Evolutionary conservation across 2,329 filamentous ascomycete species (phyloP).

Genomic region (Madurella mycetomatis): DNA sequence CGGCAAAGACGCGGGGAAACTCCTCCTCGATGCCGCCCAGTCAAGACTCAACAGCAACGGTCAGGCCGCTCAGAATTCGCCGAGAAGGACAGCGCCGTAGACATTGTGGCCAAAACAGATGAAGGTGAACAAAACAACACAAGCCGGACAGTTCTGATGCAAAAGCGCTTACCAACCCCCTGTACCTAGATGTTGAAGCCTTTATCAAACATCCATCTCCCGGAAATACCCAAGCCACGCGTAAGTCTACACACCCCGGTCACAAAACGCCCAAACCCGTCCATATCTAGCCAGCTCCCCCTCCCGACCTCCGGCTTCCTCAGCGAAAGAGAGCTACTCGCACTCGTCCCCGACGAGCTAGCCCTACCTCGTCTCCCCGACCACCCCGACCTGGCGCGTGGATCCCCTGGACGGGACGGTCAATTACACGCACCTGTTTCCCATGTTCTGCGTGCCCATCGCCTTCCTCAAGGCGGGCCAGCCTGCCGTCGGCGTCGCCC

Average conservation of each 20-base stretch:
- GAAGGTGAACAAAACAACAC: conserved; percentile 45
- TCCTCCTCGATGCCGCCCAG: conserved; percentile 62
- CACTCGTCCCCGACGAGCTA: conserved; percentile 54
- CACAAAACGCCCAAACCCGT: no score
- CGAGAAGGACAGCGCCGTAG: conserved; percentile 72
- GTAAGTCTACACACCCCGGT: conserved; percentile 43
- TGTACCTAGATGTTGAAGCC: conserved; percentile 58
- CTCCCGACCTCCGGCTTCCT: conserved; percentile 59
- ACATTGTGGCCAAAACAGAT: conserved; percentile 74
- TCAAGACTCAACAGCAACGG: conserved; percentile 43
- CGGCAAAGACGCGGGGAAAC: conserved; percentile 63
- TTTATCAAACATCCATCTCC: conserved; percentile 61
- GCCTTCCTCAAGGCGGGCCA: conserved; percentile 59
- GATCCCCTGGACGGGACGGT: conserved; percentile 77
- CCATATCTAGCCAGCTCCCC: no score
- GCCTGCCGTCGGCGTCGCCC: conserved; percentile 66
- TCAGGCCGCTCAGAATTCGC: conserved; percentile 37
- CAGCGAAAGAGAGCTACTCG: conserved; percentile 74
- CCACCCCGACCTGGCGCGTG: conserved; percentile 66
- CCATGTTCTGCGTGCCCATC: conserved; percentile 78
- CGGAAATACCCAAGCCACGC: conserved; percentile 61
- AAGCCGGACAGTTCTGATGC: neutral
- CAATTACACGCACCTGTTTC: conserved; percentile 76
- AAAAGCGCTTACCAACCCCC: neutral
- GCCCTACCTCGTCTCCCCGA: conserved; percentile 59